These are phyloP conservation scores for Amborella trichopoda DNA, from an alignment of 164 flowering plant genomes.

Conservation along the genomic window DNA sequence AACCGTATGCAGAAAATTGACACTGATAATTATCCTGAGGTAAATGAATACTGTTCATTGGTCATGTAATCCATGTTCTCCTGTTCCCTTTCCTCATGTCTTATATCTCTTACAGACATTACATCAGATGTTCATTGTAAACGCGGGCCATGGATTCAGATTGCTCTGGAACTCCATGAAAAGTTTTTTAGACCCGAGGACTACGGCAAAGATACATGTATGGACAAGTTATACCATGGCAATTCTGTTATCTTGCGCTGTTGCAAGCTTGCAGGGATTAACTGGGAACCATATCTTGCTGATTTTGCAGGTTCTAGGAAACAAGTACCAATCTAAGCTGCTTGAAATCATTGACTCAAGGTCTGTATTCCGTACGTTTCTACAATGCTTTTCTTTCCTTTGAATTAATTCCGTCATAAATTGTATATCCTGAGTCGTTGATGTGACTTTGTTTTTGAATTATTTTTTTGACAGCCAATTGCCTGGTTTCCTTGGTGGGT, in stretches of 20 bases:
- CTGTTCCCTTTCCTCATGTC: slow-evolving; percentile 3
- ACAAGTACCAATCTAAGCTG: slow-evolving; percentile 48
- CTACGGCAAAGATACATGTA: slow-evolving; percentile 86
- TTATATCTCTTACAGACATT: slow-evolving; percentile 46
- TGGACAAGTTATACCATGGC: neutral
- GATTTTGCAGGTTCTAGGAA: slow-evolving; percentile 59
- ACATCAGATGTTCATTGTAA: slow-evolving; percentile 80
- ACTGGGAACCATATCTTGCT: neutral
- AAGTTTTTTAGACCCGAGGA: slow-evolving; percentile 73
- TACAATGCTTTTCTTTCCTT: no score
- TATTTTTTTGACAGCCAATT: slow-evolving; percentile 47
- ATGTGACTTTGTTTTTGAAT: slow-evolving; percentile 3
- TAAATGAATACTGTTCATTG: slow-evolving; percentile 20
- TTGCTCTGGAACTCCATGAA: slow-evolving; percentile 71
- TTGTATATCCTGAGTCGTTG: neutral
- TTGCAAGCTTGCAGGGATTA: neutral
- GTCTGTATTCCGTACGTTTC: slow-evolving; percentile 15
- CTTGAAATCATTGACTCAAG: slow-evolving; percentile 68
- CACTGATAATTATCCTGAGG: slow-evolving; percentile 92
- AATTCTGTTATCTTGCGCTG: neutral
- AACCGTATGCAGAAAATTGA: slow-evolving; percentile 82
- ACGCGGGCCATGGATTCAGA: slow-evolving; percentile 84
- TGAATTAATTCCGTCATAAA: neutral
- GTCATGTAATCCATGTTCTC: no score
- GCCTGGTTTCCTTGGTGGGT: slow-evolving; percentile 89